Evolutionary conservation across 2,329 filamentous ascomycete species (phyloP), one percentile per base, ranked within the genome.

Genomic region (Bimuria novae-zelandiae): DNA sequence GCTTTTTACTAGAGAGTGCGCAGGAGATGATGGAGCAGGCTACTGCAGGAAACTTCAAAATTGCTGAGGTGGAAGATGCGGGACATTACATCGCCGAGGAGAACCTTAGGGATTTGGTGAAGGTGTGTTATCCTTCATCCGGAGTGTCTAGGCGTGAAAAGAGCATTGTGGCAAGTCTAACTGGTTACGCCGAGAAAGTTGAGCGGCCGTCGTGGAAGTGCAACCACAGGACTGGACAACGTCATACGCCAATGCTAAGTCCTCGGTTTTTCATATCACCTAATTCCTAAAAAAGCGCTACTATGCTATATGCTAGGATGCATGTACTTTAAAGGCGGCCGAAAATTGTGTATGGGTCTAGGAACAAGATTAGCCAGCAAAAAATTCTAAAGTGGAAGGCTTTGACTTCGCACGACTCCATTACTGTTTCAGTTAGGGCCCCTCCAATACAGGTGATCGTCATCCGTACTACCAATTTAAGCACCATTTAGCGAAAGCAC

Each of bases 31-130:
- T 61, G 32, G 41, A 48, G 21, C 62, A 65, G 37, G 52, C 69
- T 42, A 43, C 56, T 23, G 57, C 59, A 10, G 46, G 40, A 2
- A 37, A 22, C 7, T 6, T 54, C 3, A 54, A 67, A 37, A 49
- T 63, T n/a, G 46, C 52, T 27, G 16, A 54, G 7, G 60, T 71
- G 4, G 49, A 61, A 17, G 60, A 52, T 4, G 53, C 51, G 33
- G 62, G 61, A 12, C 68, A 70, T 60, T 64, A 59, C 51, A 52
- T 67, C 44, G 64, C 60, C 17, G 64, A 67, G 48, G 64, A 67
- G 44, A 63, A 62, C 37, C 61, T 60, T 27, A 52, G 55, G 23
- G 57, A 16, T 17, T 65, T 64, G 52, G 56, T 63, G 37, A 59
- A 8, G 52, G 43, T 11, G 57, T 66, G 23, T 49, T 67, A 49